Percentiles rank a stretch among this genome's conserved stretches.
Conservation (phyloP, 129 eudicot species). For the Escallonia rubra region DNA sequence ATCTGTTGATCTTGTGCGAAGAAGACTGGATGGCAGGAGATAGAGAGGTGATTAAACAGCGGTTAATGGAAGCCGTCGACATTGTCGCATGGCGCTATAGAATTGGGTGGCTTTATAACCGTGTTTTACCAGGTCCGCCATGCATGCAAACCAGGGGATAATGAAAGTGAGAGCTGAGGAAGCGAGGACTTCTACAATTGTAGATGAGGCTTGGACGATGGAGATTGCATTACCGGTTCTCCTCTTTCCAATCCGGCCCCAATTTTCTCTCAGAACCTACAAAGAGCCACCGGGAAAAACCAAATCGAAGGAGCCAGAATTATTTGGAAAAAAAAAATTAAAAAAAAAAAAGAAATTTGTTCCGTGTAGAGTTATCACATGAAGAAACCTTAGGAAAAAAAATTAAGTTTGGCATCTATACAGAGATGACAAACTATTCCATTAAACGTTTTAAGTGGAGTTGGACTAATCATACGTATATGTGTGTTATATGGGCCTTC, state of each 20-base stretch:
- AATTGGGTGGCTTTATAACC: constrained; percentile 7
- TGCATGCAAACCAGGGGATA: constrained; percentile 18
- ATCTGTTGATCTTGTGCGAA: constrained; percentile 23
- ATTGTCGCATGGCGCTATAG: constrained; percentile 24
- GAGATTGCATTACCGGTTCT: not conserved
- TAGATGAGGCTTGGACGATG: constrained; percentile 31
- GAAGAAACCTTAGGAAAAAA: too few species aligned
- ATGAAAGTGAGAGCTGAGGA: constrained; percentile 32
- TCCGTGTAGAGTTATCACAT: too few species aligned
- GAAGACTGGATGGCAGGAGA: constrained; percentile 31
- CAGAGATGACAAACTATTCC: too few species aligned
- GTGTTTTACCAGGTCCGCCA: constrained; percentile 5
- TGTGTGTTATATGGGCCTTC: too few species aligned
- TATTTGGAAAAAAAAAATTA: too few species aligned
- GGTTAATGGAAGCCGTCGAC: constrained; percentile 53
- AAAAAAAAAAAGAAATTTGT: too few species aligned
- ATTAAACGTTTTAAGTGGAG: too few species aligned
- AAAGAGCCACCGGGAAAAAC: too few species aligned
- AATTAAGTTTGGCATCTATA: too few species aligned
- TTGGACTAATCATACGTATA: too few species aligned
- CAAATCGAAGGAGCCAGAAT: too few species aligned
- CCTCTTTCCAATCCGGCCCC: not conserved
- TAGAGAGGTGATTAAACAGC: constrained; percentile 43
- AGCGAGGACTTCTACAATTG: constrained; percentile 31
- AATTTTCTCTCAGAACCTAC: too few species aligned